Percentiles rank a stretch among this genome's conserved stretches.
phyloP scores from a whole-genome alignment of 2,329 filamentous ascomycete genomes.

The Colletotrichum tropicale region DNA sequence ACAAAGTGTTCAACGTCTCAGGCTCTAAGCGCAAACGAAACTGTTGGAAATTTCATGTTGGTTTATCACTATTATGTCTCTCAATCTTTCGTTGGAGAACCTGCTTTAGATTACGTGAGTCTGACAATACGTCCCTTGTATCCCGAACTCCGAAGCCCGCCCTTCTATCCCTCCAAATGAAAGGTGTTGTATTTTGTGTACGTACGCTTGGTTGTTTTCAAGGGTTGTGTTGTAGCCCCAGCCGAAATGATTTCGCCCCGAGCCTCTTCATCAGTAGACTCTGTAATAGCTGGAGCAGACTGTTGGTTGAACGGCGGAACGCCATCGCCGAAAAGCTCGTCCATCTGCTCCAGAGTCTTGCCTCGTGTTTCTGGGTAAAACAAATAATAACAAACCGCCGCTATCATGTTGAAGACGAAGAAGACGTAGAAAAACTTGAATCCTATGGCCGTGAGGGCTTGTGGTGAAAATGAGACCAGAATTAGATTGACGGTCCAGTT shows the following conservation, averaged over 20 bases:
- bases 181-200: slow-evolving; percentile 2
- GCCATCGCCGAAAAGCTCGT: slow-evolving; percentile 35
- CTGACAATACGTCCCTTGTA: background rate
- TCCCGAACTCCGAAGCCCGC: background rate
- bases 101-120: background rate
- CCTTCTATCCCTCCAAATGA: background rate
- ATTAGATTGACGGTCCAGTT: slow-evolving; percentile 42
- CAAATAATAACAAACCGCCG: slow-evolving; percentile 25
- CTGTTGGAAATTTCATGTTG: background rate
- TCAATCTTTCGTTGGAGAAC: background rate
- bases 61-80: background rate
- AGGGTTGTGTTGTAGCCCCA: background rate
- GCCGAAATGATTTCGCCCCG: background rate
- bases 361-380: slow-evolving; percentile 38
- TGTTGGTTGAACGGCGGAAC: background rate
- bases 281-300: background rate
- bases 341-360: slow-evolving; percentile 37
- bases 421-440: slow-evolving; percentile 48
- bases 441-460: slow-evolving; percentile 42
- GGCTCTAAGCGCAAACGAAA: background rate
- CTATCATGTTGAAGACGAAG: slow-evolving; percentile 27
- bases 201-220: background rate
- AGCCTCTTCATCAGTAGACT: background rate
- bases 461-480: slow-evolving; percentile 53
- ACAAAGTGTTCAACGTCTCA: background rate